phyloP scores from a whole-genome alignment of 2,329 filamentous ascomycete genomes.

The Mycosphaerella sp. region DNA sequence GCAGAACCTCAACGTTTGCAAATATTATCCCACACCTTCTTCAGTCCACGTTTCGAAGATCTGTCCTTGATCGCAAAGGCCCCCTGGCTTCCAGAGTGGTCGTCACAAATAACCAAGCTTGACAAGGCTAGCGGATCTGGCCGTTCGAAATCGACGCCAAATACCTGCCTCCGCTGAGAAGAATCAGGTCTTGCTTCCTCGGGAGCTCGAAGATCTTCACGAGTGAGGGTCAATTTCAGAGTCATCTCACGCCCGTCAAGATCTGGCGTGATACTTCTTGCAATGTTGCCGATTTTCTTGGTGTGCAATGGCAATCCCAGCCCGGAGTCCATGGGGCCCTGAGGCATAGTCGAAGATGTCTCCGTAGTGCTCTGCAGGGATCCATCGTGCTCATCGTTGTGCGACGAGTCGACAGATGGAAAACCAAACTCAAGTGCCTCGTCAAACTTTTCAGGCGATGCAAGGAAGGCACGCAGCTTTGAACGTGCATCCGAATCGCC shows the following conservation, averaged over 20 bases:
- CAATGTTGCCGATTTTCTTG: constrained; percentile 2
- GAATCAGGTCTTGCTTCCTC: constrained; percentile 63
- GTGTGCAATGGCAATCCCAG: constrained; percentile 22
- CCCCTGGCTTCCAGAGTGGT: constrained; percentile 36
- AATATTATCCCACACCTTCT: constrained; percentile 25
- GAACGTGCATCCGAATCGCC: constrained; percentile 82
- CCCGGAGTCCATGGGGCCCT: constrained; percentile 35
- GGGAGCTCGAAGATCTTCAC: constrained; percentile 73
- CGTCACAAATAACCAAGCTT: constrained; percentile 41
- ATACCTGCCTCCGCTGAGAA: constrained; percentile 26
- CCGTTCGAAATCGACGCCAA: constrained; percentile 21
- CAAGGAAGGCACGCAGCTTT: constrained; percentile 78
- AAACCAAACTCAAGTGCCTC: constrained; percentile 94
- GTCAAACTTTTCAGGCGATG: constrained; percentile 90
- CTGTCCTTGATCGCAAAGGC: constrained; percentile 37
- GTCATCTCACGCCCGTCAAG: constrained; percentile 70
- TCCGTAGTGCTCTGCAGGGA: not conserved
- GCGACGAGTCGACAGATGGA: constrained; percentile 38
- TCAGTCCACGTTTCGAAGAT: constrained; percentile 20
- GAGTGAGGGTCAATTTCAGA: constrained; percentile 86
- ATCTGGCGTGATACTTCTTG: constrained; percentile 16
- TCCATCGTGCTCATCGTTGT: not conserved
- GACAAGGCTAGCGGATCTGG: constrained; percentile 51
- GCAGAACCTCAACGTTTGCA: constrained; percentile 15
- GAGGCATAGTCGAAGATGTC: constrained; percentile 15